Evolutionary conservation across 2,329 filamentous ascomycete genomes (phyloP).

Genomic region (Coniochaeta sp.): DNA sequence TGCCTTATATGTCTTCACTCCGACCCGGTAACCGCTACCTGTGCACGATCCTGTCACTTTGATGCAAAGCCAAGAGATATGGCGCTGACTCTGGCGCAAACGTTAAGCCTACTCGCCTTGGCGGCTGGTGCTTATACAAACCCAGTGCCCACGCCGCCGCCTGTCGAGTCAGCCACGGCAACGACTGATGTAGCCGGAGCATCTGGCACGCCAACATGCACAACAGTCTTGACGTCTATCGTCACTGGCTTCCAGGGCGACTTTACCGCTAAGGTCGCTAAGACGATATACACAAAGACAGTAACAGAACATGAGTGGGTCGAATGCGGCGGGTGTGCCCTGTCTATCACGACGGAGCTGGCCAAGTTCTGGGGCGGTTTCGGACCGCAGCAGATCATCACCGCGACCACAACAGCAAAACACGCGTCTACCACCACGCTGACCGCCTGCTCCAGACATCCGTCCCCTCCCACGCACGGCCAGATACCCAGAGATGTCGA

Average conservation of each 20-base stretch:
- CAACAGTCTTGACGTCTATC: slow-evolving; percentile 2
- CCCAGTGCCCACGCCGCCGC: slow-evolving; percentile 1
- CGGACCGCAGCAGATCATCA: slow-evolving; percentile 5
- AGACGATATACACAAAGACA: slow-evolving; percentile 6
- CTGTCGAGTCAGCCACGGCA: neutral
- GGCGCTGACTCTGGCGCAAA: neutral
- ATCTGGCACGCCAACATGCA: neutral
- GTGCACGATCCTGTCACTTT: neutral
- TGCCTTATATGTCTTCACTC: neutral
- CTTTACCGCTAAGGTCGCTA: slow-evolving; percentile 9
- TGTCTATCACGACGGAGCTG: slow-evolving; percentile 3
- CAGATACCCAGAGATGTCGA: neutral
- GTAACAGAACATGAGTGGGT: neutral
- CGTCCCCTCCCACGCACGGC: neutral
- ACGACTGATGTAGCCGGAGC: neutral
- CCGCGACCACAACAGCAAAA: slow-evolving; percentile 3
- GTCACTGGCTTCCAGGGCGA: slow-evolving; percentile 8
- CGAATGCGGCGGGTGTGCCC: slow-evolving; percentile 6
- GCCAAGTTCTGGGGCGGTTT: slow-evolving; percentile 3
- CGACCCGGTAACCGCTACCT: neutral
- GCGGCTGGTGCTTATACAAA: neutral
- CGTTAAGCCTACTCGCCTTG: neutral
- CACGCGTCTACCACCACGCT: neutral
- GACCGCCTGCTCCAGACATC: neutral
- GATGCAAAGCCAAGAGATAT: neutral